Evolutionary conservation across 805 yeast genomes (phyloP).

Genomic region (Ogataea nakhonphanomensis): DNA sequence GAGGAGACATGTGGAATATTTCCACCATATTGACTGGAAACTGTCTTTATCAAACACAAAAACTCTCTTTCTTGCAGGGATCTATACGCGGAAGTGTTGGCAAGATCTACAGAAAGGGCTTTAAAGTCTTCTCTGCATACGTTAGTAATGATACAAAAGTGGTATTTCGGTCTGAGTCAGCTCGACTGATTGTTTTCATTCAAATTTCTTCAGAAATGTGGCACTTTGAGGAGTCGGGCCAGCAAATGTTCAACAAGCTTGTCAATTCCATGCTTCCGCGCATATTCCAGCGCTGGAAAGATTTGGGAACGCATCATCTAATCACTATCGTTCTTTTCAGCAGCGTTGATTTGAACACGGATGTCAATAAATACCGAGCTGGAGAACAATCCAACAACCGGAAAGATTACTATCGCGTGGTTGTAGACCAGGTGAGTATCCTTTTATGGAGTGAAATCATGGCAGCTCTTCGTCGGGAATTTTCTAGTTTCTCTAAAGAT

Average conservation of each 20-base stretch:
- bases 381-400: slow-evolving; percentile 71
- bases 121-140: slow-evolving; percentile 69
- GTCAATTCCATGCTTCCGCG: slow-evolving; percentile 91
- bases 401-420: slow-evolving; percentile 84
- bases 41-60: slow-evolving; percentile 67
- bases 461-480: slow-evolving; percentile 82
- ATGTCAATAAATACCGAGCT: slow-evolving; percentile 41
- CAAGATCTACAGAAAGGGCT: slow-evolving; percentile 64
- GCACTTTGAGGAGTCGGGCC: slow-evolving; percentile 97
- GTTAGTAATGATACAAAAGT: slow-evolving; percentile 72
- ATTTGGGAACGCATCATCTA: slow-evolving; percentile 82
- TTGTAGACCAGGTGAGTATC: slow-evolving; percentile 89
- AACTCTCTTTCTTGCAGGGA: slow-evolving; percentile 55
- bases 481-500: slow-evolving; percentile 75
- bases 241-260: slow-evolving; percentile 85
- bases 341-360: slow-evolving; percentile 57
- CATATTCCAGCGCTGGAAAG: slow-evolving; percentile 83
- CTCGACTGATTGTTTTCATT: slow-evolving; percentile 74
- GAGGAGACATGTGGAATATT: slow-evolving; percentile 93
- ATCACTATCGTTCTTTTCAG: slow-evolving; percentile 88
- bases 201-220: slow-evolving; percentile 96
- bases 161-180: slow-evolving; percentile 88
- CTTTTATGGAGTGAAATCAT: slow-evolving; percentile 88
- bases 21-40: slow-evolving; percentile 57
- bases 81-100: slow-evolving; percentile 62